A percentile compares a stretch with the other conserved stretches of the same genome.
Evolutionary conservation across 805 yeast genomes (phyloP).

Genomic region (Pichia sporocuriosa): DNA sequence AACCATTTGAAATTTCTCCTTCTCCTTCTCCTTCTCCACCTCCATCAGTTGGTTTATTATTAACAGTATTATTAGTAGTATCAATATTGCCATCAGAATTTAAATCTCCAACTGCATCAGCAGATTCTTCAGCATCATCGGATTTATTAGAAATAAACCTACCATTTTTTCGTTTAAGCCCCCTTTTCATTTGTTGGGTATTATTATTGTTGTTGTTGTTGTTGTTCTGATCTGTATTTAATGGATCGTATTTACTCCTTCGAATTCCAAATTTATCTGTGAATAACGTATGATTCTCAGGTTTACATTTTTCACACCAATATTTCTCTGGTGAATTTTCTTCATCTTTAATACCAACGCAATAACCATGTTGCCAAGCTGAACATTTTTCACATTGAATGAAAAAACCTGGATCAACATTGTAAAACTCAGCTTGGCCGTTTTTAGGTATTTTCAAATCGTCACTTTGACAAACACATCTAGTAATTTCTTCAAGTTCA

Average conservation of each 20-base stretch:
- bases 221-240: constrained; percentile 17
- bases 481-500: constrained; percentile 39
- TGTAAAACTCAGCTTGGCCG: constrained; percentile 32
- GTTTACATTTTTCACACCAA: constrained; percentile 90
- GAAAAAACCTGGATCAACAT: constrained; percentile 50
- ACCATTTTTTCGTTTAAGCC: constrained; percentile 21
- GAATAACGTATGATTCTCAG: constrained; percentile 64
- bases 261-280: constrained; percentile 40
- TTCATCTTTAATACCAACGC: constrained; percentile 78
- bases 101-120: too few relatives aligned
- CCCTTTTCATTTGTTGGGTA: too few relatives aligned
- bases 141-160: constrained; percentile 14
- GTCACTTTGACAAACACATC: constrained; percentile 50
- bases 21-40: too few relatives aligned
- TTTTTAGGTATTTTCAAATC: constrained; percentile 32
- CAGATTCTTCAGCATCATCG: not conserved
- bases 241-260: constrained; percentile 43
- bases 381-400: constrained; percentile 87
- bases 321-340: constrained; percentile 85
- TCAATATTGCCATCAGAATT: too few relatives aligned
- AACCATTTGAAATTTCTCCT: too few relatives aligned
- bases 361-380: constrained; percentile 97
- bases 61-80: too few relatives aligned
- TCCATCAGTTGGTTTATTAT: too few relatives aligned
- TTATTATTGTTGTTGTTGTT: not conserved